These are phyloP conservation scores for Phaffomyces thermotolerans DNA, from an alignment of 805 yeast genomes.

Conservation along the genomic window DNA sequence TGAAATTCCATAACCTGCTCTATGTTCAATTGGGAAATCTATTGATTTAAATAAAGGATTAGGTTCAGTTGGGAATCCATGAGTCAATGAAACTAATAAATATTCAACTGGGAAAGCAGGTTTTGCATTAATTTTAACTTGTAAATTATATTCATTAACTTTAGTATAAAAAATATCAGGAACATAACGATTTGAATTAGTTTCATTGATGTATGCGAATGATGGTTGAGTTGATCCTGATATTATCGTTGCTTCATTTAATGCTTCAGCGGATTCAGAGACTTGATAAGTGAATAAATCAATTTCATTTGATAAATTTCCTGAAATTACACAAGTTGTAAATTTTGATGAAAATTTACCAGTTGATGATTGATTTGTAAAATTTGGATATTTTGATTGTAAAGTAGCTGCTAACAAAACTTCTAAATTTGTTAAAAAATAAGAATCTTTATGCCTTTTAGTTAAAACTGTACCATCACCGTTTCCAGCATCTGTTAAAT, in stretches of 20 bases:
- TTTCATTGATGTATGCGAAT: constrained; percentile 70
- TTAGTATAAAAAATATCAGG: constrained; percentile 88
- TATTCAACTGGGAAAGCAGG: constrained; percentile 94
- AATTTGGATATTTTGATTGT: constrained; percentile 60
- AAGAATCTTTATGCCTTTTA: constrained; percentile 87
- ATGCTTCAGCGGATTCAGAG: constrained; percentile 77
- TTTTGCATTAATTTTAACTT: constrained; percentile 82
- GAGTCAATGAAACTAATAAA: constrained; percentile 77
- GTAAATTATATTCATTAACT: constrained; percentile 79
- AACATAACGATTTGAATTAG: constrained; percentile 71
- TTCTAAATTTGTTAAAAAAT: constrained; percentile 85
- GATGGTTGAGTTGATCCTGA: constrained; percentile 88
- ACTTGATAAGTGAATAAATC: constrained; percentile 91
- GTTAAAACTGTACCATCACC: constrained; percentile 87
- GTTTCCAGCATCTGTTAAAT: constrained; percentile 77
- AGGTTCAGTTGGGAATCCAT: constrained; percentile 76
- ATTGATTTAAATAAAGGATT: constrained; percentile 41
- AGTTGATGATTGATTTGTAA: constrained; percentile 52
- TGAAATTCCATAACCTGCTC: constrained; percentile 66
- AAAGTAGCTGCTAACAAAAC: constrained; percentile 73
- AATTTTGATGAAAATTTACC: constrained; percentile 80
- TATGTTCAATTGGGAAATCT: constrained; percentile 70
- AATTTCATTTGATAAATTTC: constrained; percentile 82
- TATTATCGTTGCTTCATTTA: constrained; percentile 79
- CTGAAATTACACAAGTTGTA: constrained; percentile 88